Conservation (phyloP, 2,329 filamentous ascomycete genomes). For the Neonectria hederae region DNA sequence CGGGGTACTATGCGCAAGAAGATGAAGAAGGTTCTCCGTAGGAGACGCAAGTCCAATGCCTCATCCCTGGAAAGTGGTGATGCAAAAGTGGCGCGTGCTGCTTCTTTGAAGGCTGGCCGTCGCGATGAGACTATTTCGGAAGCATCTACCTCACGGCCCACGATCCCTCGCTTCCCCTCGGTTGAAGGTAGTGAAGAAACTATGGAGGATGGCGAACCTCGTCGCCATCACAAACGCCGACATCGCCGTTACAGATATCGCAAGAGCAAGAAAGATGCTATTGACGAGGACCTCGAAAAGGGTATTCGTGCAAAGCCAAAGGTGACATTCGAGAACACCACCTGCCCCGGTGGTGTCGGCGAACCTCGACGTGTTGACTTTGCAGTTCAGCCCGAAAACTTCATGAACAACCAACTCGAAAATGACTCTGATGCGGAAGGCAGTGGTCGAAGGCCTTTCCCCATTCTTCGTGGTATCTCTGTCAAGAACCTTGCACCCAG, state of each 20-base stretch:
- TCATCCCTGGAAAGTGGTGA: slow-evolving; percentile 70
- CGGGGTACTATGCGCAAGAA: slow-evolving; percentile 75
- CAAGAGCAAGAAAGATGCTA: slow-evolving; percentile 56
- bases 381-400: slow-evolving; percentile 48
- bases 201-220: slow-evolving; percentile 55
- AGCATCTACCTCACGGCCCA: slow-evolving; percentile 49
- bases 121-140: slow-evolving; percentile 53
- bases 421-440: slow-evolving; percentile 33
- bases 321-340: slow-evolving; percentile 40
- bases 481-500: slow-evolving; percentile 76
- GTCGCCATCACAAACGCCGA: slow-evolving; percentile 46
- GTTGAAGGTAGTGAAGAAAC: slow-evolving; percentile 55
- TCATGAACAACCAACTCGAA: slow-evolving; percentile 41
- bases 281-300: slow-evolving; percentile 39
- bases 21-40: slow-evolving; percentile 78
- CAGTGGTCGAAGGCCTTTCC: slow-evolving; percentile 57
- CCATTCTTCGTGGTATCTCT: slow-evolving; percentile 66
- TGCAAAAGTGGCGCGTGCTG: slow-evolving; percentile 47
- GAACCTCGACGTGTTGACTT: slow-evolving; percentile 69
- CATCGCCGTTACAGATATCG: slow-evolving; percentile 51
- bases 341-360: slow-evolving; percentile 39
- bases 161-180: slow-evolving; percentile 50
- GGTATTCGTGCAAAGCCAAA: slow-evolving; percentile 45
- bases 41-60: slow-evolving; percentile 79
- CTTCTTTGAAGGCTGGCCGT: slow-evolving; percentile 50